These are phyloP conservation scores for Neoboletus magnificus DNA, from an alignment of 768 basidiomycete species.

Conservation along the genomic window DNA sequence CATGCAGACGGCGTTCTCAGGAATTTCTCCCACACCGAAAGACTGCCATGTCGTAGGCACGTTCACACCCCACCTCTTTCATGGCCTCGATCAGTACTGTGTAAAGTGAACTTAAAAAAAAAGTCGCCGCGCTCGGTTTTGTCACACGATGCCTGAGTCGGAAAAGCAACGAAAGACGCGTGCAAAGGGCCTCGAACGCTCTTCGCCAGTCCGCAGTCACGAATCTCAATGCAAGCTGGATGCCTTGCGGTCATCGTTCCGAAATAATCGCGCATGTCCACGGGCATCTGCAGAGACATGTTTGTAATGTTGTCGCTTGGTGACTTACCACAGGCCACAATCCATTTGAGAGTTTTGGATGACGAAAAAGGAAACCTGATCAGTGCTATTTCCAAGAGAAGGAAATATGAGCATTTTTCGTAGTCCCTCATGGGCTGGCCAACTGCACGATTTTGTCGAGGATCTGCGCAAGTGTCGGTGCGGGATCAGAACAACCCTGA, in stretches of 20 bases:
- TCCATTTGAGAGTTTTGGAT: neutral
- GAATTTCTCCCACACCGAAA: slow-evolving; percentile 26
- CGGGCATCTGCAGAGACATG: neutral
- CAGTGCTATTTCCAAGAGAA: neutral
- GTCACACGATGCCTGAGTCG: neutral
- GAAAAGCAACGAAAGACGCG: neutral
- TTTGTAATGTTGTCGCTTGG: neutral
- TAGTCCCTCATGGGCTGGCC: neutral
- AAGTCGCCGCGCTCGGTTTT: slow-evolving; percentile 1
- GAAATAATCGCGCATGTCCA: slow-evolving; percentile 6
- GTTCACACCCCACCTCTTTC: slow-evolving; percentile 31
- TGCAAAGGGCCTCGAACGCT: slow-evolving; percentile 4
- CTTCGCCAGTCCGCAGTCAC: neutral
- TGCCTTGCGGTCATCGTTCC: slow-evolving; percentile 13
- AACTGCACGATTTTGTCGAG: neutral
- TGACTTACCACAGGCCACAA: no score
- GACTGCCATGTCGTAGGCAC: slow-evolving; percentile 22
- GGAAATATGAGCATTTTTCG: neutral
- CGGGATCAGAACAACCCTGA: slow-evolving; percentile 31
- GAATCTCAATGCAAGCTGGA: neutral
- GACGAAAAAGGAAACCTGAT: neutral
- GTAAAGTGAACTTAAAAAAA: slow-evolving; percentile 27
- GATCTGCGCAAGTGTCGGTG: slow-evolving; percentile 20
- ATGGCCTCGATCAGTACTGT: slow-evolving; percentile 19
- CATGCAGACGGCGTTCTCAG: slow-evolving; percentile 25